A percentile compares a stretch with the other conserved stretches of the same genome.
Conservation (phyloP, 2,329 filamentous ascomycete species). For the Acrodontium crateriforme region DNA sequence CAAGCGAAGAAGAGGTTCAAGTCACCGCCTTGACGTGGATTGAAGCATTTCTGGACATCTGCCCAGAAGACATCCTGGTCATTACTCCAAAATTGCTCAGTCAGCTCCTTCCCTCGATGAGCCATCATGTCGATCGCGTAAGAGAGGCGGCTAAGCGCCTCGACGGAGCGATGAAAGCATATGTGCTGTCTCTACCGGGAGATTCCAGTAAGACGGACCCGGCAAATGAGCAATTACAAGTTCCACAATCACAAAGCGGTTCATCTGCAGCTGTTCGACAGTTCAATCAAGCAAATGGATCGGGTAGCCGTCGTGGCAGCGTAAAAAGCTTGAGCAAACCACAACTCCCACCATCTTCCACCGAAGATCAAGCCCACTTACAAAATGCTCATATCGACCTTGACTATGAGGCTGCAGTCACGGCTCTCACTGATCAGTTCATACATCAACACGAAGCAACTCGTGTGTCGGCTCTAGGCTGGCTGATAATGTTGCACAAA, state of each 20-base stretch:
- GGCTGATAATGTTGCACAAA: slow-evolving; percentile 94
- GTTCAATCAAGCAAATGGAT: slow-evolving; percentile 4
- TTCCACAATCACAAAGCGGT: background rate
- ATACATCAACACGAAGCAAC: slow-evolving; percentile 95
- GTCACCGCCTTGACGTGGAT: slow-evolving; percentile 90
- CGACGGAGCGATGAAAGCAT: slow-evolving; percentile 82
- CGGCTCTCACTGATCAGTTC: slow-evolving; percentile 82
- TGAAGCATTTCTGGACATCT: slow-evolving; percentile 91
- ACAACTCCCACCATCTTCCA: slow-evolving; percentile 11
- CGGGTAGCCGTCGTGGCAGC: slow-evolving; percentile 4
- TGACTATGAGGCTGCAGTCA: slow-evolving; percentile 93
- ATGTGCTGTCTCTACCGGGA: slow-evolving; percentile 81
- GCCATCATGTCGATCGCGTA: slow-evolving; percentile 78
- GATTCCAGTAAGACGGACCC: slow-evolving; percentile 26
- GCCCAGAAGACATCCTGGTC: slow-evolving; percentile 85
- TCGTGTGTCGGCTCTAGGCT: slow-evolving; percentile 80
- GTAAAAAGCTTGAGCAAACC: slow-evolving; percentile 2
- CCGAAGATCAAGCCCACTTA: slow-evolving; percentile 7
- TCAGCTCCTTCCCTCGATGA: slow-evolving; percentile 85
- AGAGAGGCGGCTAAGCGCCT: slow-evolving; percentile 78
- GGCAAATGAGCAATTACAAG: slow-evolving; percentile 1
- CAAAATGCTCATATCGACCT: slow-evolving; percentile 46
- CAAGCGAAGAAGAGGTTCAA: slow-evolving; percentile 76
- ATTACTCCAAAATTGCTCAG: slow-evolving; percentile 88
- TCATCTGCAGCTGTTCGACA: slow-evolving; percentile 1